Base-by-base conservation (phyloP, 768 basidiomycete genomes). In the Thelephora ganbajun region DNA sequence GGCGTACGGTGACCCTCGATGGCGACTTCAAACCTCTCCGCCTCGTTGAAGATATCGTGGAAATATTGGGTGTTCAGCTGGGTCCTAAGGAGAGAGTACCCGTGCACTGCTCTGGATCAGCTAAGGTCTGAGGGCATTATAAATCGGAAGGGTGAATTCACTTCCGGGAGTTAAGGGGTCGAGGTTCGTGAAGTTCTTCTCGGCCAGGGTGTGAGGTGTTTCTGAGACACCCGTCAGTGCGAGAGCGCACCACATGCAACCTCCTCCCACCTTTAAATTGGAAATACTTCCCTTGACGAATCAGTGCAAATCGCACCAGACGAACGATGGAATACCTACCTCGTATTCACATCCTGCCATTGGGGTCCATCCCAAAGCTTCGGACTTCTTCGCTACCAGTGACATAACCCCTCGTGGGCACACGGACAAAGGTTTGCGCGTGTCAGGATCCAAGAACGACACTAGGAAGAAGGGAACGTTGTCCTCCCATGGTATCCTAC, bases 271-370 rank as follows among this genome's bases (percentile, higher is more conserved):
- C 88, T 77, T 86, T 82, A 63, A 91, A 91, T 64, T 90, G 87
- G 61, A 89, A 91, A 58, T 87, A 90, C 86, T 90, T 49, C 7
- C 13, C 44, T 33, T 1, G 19, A 54, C 35, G 56, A 52, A 51
- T 34, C 35, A 47, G 9, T 43, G 3, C 47, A 43, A 33, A 11
- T 14, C 16, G 36, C 16, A 5, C 14, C 14, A 14, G 7, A 14
- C 22, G 11, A 16, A 4, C 14, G 22, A 19, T 23, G 41, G 36
- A 48, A 34, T 12, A 61, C 72, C 46, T 57, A 85, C 91, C 74
- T 99, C 96, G 55, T 88, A 98, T 66, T 99, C 94, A 6, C 86
- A 76, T 7, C 91, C 93, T n/a, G 88, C 80, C 56, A 79, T 72
- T 57, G 89, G 86, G 26, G 77, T 67, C 53, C 74, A 74, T 1